These are phyloP conservation scores for Monotropa hypopitys DNA, from an alignment of 179 eudicot species.

Conservation along the genomic window DNA sequence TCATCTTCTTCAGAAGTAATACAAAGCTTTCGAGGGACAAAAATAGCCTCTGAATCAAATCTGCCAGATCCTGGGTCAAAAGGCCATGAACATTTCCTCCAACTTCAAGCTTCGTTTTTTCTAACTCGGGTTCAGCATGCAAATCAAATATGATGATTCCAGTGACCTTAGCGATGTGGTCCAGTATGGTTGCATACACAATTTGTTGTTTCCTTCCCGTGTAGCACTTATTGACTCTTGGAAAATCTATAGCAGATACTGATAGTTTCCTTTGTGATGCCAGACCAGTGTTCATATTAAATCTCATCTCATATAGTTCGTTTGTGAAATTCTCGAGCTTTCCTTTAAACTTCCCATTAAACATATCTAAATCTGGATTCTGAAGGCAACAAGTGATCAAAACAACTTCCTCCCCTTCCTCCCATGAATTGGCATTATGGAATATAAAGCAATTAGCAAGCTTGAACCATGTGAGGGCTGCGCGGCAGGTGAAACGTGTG, in stretches of 20 bases:
- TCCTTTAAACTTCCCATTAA: conserved; percentile 40
- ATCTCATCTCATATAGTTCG: conserved; percentile 94
- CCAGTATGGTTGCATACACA: conserved; percentile 69
- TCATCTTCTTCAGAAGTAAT: conserved; percentile 69
- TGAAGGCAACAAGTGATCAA: conserved; percentile 66
- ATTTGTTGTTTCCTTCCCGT: conserved; percentile 79
- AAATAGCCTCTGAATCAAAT: conserved; percentile 87
- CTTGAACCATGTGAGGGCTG: no score
- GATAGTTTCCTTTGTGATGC: conserved; percentile 75
- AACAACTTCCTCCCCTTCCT: conserved; percentile 93
- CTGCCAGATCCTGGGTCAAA: conserved; percentile 74
- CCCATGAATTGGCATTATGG: conserved; percentile 99
- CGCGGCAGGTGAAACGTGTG: no score
- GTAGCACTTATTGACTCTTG: conserved; percentile 73
- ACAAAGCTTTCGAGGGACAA: conserved; percentile 66
- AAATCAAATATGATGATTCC: conserved; percentile 84
- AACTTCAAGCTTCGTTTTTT: conserved; percentile 57
- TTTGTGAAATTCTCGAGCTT: conserved; percentile 50
- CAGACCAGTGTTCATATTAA: conserved; percentile 69
- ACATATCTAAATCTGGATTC: conserved; percentile 67
- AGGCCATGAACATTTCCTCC: conserved; percentile 81
- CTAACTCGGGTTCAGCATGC: conserved; percentile 65
- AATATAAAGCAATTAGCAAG: no score
- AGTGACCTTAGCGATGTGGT: conserved; percentile 57
- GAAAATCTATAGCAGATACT: conserved; percentile 76